These are phyloP conservation scores for Coffea canephora DNA, from an alignment of 257 asterid species.

Conservation along the genomic window DNA sequence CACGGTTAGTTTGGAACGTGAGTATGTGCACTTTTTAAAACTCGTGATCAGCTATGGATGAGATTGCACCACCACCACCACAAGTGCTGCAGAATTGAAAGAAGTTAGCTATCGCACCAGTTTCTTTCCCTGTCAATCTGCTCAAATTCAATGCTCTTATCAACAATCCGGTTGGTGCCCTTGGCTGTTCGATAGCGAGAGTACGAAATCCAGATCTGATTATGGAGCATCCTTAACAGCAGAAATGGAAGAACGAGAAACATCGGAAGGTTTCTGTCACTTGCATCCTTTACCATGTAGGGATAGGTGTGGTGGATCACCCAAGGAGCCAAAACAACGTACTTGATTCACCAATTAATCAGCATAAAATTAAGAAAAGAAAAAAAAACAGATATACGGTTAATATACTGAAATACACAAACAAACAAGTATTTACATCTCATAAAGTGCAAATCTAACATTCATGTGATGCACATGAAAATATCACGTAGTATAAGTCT, in stretches of 20 bases:
- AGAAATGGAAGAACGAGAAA: slow-evolving; percentile 59
- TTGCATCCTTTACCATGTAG: slow-evolving; percentile 28
- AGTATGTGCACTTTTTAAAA: no score
- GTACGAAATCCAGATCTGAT: slow-evolving; percentile 70
- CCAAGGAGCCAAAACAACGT: slow-evolving; percentile 68
- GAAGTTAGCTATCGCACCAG: slow-evolving; percentile 36
- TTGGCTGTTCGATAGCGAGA: slow-evolving; percentile 74
- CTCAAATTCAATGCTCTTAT: slow-evolving; percentile 75
- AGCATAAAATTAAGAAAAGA: neutral
- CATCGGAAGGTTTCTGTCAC: slow-evolving; percentile 34
- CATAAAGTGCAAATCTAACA: neutral
- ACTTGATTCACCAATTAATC: slow-evolving; percentile 29
- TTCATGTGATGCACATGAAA: neutral
- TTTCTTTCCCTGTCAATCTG: slow-evolving; percentile 83
- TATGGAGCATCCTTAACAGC: slow-evolving; percentile 49
- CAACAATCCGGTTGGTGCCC: slow-evolving; percentile 67
- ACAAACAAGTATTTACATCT: no score
- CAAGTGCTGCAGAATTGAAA: neutral
- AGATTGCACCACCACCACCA: no score
- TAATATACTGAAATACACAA: no score
- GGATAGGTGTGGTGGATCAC: slow-evolving; percentile 43
- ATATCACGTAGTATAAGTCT: neutral
- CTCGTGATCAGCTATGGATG: no score
- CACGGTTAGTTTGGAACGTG: no score
- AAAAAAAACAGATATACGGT: neutral